phyloP scores from a whole-genome alignment of 83 land plant species.

The Picea mariana region DNA sequence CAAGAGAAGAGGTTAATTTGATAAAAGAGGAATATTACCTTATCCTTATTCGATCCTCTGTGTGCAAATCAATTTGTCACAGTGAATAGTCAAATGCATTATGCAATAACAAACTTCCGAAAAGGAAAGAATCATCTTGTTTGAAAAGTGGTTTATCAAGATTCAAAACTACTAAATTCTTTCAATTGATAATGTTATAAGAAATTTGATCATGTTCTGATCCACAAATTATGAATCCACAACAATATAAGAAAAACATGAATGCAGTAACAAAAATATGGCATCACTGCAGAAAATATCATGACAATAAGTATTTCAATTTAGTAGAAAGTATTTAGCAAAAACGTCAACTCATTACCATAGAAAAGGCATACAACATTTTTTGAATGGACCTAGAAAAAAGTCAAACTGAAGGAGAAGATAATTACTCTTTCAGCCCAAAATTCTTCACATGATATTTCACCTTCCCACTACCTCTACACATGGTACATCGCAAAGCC shows the following conservation, averaged over 20 bases:
- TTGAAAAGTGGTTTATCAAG: neutral
- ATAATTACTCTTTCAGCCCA: constrained; percentile 39
- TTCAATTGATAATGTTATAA: neutral
- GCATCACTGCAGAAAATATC: neutral
- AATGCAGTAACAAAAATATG: no score
- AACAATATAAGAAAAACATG: no score
- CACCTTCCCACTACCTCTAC: constrained; percentile 70
- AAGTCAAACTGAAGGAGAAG: constrained; percentile 1
- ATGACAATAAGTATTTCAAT: neutral
- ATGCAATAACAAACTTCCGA: no score
- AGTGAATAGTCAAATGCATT: no score
- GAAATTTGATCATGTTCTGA: neutral
- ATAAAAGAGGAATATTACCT: no score
- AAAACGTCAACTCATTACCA: neutral
- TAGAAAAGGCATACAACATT: neutral
- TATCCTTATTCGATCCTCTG: no score
- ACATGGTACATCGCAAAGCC: constrained; percentile 69
- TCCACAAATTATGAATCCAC: neutral
- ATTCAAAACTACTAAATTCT: neutral
- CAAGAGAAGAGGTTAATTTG: no score
- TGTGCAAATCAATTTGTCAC: no score
- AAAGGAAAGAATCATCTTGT: neutral
- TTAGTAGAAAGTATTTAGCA: neutral
- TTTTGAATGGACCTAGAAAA: neutral
- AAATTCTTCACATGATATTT: constrained; percentile 59